These are phyloP conservation scores for Blastobotrys terrestris DNA, from an alignment of 805 yeast species.

Conservation along the genomic window DNA sequence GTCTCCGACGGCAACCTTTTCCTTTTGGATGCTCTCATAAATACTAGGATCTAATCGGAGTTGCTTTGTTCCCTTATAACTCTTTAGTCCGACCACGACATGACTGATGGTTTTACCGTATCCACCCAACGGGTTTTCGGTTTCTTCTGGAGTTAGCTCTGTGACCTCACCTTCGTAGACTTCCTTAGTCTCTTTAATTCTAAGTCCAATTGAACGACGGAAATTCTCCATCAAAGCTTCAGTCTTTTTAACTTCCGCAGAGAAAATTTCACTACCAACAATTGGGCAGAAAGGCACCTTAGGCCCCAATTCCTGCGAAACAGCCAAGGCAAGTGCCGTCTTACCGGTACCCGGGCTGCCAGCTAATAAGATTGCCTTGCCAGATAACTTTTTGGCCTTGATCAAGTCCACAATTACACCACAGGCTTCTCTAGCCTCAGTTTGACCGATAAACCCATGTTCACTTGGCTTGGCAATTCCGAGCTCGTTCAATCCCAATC, in stretches of 20 bases:
- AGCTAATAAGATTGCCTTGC: conserved; percentile 90
- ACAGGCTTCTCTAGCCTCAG: conserved; percentile 69
- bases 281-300: conserved; percentile 97
- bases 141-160: conserved; percentile 91
- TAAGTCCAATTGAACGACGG: conserved; percentile 90
- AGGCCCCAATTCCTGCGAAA: conserved; percentile 93
- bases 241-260: conserved; percentile 96
- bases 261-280: conserved; percentile 88
- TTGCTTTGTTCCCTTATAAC: conserved; percentile 87
- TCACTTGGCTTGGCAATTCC: conserved; percentile 79
- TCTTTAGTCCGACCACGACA: conserved; percentile 87
- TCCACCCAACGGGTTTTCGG: conserved; percentile 94
- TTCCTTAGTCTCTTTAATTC: conserved; percentile 95
- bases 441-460: conserved; percentile 83
- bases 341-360: conserved; percentile 99
- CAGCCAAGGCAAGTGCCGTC: conserved; percentile 93
- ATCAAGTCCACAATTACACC: conserved; percentile 92
- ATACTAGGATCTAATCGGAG: conserved; percentile 86
- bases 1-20: conserved; percentile 90
- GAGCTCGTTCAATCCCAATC: conserved; percentile 86
- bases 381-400: conserved; percentile 87
- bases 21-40: conserved; percentile 91
- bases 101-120: conserved; percentile 95
- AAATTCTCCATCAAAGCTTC: conserved; percentile 95
- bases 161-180: conserved; percentile 98